phyloP scores from a whole-genome alignment of 495 filamentous ascomycete genomes.

The Podospora pseudopauciseta region DNA sequence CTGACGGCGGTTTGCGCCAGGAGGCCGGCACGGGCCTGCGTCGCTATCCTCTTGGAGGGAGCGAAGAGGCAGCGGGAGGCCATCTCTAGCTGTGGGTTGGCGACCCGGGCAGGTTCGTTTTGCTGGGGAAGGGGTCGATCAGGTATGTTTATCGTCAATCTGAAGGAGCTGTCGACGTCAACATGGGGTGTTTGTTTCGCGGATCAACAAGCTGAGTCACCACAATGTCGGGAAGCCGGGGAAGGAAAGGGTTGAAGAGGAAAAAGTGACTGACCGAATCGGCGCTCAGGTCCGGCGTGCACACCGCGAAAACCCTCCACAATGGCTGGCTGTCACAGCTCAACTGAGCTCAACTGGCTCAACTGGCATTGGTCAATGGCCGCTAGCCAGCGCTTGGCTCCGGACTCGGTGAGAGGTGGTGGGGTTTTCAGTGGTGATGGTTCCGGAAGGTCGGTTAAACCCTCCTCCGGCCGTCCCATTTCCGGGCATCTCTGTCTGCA shows the following conservation, averaged over 20 bases:
- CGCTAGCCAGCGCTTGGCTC: slow-evolving; percentile 13
- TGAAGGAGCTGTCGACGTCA: slow-evolving; percentile 5
- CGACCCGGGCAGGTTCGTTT: slow-evolving; percentile 25
- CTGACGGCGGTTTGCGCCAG: slow-evolving; percentile 23
- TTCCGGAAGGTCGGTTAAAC: slow-evolving; percentile 7
- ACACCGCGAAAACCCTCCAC: slow-evolving; percentile 6
- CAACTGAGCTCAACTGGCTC: not conserved
- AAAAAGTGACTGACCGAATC: slow-evolving; percentile 23
- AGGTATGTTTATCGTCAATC: not conserved
- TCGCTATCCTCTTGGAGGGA: slow-evolving; percentile 34
- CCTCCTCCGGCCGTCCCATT: not conserved
- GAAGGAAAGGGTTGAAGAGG: slow-evolving; percentile 5
- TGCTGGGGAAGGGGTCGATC: slow-evolving; percentile 2
- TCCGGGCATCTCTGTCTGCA: slow-evolving; percentile 1
- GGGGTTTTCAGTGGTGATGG: slow-evolving; percentile 1
- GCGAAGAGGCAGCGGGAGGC: slow-evolving; percentile 43
- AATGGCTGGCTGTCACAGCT: slow-evolving; percentile 1
- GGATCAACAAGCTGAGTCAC: not conserved
- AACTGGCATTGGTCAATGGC: slow-evolving; percentile 26
- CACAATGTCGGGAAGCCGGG: slow-evolving; percentile 2
- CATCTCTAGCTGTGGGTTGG: slow-evolving; percentile 32
- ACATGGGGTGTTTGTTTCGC: slow-evolving; percentile 21
- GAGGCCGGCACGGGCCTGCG: slow-evolving; percentile 21
- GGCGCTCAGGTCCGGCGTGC: slow-evolving; percentile 10
- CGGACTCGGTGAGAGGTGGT: slow-evolving; percentile 14